These are phyloP conservation scores for Lecanicillium sp. DNA, from an alignment of 2,329 filamentous ascomycete species.

Conservation along the genomic window DNA sequence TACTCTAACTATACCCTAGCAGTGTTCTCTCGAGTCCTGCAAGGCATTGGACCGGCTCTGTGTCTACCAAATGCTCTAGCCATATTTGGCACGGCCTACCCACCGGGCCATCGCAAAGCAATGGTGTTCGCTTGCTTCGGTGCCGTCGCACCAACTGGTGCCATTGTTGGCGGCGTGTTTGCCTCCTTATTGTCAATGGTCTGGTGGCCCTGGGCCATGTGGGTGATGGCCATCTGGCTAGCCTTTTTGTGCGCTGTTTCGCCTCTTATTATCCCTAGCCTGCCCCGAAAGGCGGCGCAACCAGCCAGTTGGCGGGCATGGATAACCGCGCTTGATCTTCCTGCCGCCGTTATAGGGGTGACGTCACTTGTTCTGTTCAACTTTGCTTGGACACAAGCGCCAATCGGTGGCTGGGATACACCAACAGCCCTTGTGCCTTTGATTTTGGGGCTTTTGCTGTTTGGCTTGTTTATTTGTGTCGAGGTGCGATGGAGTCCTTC, in stretches of 20 bases:
- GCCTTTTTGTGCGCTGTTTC: slow-evolving; percentile 17
- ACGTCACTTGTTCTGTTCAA: slow-evolving; percentile 48
- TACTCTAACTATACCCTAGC: slow-evolving; percentile 33
- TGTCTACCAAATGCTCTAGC: slow-evolving; percentile 48
- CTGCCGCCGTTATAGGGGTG: slow-evolving; percentile 33
- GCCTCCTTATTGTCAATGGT: slow-evolving; percentile 18
- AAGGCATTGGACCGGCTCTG: slow-evolving; percentile 47
- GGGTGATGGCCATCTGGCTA: slow-evolving; percentile 23
- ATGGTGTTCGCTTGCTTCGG: slow-evolving; percentile 27
- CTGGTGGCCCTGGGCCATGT: slow-evolving; percentile 37
- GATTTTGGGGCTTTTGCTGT: slow-evolving; percentile 43
- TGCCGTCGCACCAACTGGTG: slow-evolving; percentile 23
- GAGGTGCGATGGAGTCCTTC: slow-evolving; percentile 30
- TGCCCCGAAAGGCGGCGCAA: slow-evolving; percentile 2
- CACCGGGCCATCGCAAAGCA: slow-evolving; percentile 23
- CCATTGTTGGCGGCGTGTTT: slow-evolving; percentile 20
- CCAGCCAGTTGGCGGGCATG: slow-evolving; percentile 7
- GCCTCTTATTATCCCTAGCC: slow-evolving; percentile 11
- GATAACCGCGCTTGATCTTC: slow-evolving; percentile 23
- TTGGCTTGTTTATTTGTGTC: slow-evolving; percentile 43
- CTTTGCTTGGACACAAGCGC: slow-evolving; percentile 55
- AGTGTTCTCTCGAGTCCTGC: slow-evolving; percentile 37
- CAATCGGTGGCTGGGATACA: slow-evolving; percentile 44
- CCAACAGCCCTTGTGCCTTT: slow-evolving; percentile 45
- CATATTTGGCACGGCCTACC: slow-evolving; percentile 44